Percentiles rank a stretch among this genome's conserved stretches.
phyloP scores from a whole-genome alignment of 2,329 filamentous ascomycete species.

The Epichloe hybrida region DNA sequence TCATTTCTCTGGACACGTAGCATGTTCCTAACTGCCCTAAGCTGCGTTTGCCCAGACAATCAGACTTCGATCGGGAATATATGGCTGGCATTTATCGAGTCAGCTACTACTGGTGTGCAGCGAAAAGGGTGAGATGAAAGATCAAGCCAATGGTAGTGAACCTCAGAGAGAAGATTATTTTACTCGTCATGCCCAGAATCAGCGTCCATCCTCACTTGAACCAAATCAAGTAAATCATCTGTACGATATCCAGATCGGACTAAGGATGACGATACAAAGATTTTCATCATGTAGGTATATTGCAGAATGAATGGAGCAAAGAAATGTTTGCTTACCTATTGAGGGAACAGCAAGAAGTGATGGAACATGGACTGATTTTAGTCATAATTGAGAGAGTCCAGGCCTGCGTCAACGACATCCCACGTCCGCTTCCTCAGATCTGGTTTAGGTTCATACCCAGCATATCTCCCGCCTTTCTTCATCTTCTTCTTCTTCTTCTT shows the following conservation, averaged over 20 bases:
- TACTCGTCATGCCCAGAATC: constrained; percentile 31
- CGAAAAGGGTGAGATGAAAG: not conserved
- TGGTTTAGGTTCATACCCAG: constrained; percentile 36
- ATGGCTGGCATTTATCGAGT: not conserved
- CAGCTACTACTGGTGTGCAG: not conserved
- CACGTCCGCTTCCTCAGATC: constrained; percentile 54
- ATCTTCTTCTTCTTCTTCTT: constrained; percentile 28
- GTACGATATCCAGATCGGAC: constrained; percentile 43
- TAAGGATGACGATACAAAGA: constrained; percentile 93
- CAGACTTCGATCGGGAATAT: not conserved
- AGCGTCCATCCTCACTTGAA: constrained; percentile 17
- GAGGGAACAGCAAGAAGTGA: not conserved
- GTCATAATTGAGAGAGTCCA: constrained; percentile 48
- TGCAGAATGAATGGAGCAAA: not conserved
- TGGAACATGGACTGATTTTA: constrained; percentile 17
- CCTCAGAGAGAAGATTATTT: constrained; percentile 44
- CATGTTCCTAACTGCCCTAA: not conserved
- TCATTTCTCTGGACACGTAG: not conserved
- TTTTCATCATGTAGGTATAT: constrained; percentile 59
- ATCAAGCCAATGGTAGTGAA: not conserved
- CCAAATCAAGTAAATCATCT: constrained; percentile 19
- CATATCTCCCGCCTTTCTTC: constrained; percentile 24
- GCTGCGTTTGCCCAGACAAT: not conserved
- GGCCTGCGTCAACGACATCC: constrained; percentile 49
- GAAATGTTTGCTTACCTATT: constrained; percentile 15